phyloP scores from a whole-genome alignment of 2,329 filamentous ascomycete genomes.

The Cladosporium sphaerospermum region DNA sequence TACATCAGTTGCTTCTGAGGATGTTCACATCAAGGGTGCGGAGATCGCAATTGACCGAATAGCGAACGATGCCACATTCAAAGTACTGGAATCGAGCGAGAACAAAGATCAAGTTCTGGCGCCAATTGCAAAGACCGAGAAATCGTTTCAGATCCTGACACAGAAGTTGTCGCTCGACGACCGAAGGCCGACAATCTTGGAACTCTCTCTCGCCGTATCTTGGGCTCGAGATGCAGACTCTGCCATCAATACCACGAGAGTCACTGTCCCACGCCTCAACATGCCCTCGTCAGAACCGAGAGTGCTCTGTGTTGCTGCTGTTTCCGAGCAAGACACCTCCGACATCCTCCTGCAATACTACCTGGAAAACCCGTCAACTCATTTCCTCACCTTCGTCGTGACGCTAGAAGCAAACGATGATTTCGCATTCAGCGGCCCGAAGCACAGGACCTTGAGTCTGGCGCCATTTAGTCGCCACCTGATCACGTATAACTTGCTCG shows the following conservation, averaged over 20 bases:
- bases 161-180: constrained; percentile 79
- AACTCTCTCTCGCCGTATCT: constrained; percentile 65
- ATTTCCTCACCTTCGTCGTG: constrained; percentile 89
- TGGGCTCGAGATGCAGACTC: constrained; percentile 59
- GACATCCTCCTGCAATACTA: constrained; percentile 54
- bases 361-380: constrained; percentile 88
- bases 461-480: constrained; percentile 72
- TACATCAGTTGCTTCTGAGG: constrained; percentile 68
- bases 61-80: constrained; percentile 57
- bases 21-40: constrained; percentile 57
- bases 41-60: constrained; percentile 56
- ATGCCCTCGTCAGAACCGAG: constrained; percentile 81
- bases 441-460: constrained; percentile 71
- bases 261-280: constrained; percentile 73
- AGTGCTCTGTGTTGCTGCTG: constrained; percentile 53
- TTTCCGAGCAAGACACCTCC: constrained; percentile 17
- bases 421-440: constrained; percentile 88
- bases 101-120: constrained; percentile 14
- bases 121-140: constrained; percentile 12
- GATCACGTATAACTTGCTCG: constrained; percentile 68
- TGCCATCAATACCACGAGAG: constrained; percentile 50
- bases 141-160: constrained; percentile 49
- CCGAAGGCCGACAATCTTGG: constrained; percentile 65
- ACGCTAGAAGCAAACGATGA: constrained; percentile 87
- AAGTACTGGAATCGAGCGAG: constrained; percentile 19